phyloP scores from a whole-genome alignment of 2,329 filamentous ascomycete species.

The Talaromyces sp. region DNA sequence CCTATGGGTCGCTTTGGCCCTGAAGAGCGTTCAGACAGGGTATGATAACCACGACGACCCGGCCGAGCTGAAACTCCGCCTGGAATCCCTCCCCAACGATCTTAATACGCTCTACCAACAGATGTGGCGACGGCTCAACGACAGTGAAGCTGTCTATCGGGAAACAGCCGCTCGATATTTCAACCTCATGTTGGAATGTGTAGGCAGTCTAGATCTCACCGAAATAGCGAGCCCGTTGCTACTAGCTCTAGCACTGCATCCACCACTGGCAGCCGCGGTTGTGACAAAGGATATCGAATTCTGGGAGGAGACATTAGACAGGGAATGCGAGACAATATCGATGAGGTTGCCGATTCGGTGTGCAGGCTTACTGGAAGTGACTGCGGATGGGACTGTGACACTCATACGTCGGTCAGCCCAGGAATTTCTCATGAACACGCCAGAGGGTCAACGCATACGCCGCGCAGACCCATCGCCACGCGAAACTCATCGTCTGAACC shows the following conservation, averaged over 20 bases:
- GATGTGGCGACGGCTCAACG: conserved; percentile 2
- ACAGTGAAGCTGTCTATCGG: neutral
- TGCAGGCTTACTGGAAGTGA: conserved; percentile 1
- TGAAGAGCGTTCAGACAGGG: conserved; percentile 1
- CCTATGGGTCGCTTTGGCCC: conserved; percentile 5
- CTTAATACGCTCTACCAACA: neutral
- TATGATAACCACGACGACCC: neutral
- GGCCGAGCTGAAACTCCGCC: neutral
- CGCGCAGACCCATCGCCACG: neutral
- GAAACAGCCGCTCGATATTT: neutral
- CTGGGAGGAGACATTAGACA: neutral
- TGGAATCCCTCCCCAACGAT: neutral
- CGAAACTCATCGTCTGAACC: conserved; percentile 1
- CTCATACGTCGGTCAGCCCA: neutral
- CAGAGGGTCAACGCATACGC: conserved; percentile 1
- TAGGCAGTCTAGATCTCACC: neutral
- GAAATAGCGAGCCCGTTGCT: neutral
- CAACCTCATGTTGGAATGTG: neutral
- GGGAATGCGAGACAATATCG: neutral
- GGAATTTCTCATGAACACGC: conserved; percentile 1
- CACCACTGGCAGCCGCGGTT: neutral
- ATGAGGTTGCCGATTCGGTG: neutral
- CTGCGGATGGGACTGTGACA: neutral
- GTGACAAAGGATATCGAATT: neutral
- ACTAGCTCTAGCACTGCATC: neutral